Evolutionary conservation across 108 stramenopile genomes (phyloP).

Genomic region (Nannochloropsis oceanica): DNA sequence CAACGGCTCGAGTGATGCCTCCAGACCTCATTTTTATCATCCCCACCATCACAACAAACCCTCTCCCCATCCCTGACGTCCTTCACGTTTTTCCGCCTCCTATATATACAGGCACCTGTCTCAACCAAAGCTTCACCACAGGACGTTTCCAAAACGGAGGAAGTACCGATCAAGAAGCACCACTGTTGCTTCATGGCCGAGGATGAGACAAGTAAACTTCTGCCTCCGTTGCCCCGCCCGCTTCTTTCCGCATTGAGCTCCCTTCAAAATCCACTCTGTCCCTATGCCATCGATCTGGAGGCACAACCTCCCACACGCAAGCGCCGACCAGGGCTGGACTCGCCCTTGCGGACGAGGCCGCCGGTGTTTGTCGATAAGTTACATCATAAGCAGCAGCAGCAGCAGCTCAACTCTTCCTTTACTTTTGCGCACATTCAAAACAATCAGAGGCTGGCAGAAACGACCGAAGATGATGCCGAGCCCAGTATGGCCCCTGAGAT

Average conservation of each 20-base stretch:
- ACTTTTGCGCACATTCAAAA: not conserved
- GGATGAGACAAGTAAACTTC: not conserved
- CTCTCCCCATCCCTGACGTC: too few relatives aligned
- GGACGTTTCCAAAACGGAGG: too few relatives aligned
- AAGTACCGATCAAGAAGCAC: not conserved
- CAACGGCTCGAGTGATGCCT: too few relatives aligned
- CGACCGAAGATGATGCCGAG: not conserved
- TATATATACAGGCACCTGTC: too few relatives aligned
- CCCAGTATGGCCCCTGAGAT: not conserved
- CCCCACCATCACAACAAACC: too few relatives aligned
- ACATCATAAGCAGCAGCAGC: too few relatives aligned
- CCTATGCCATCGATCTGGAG: not conserved
- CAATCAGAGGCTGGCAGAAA: not conserved
- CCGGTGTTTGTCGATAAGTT: too few relatives aligned
- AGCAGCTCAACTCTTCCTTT: too few relatives aligned
- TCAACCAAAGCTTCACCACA: too few relatives aligned
- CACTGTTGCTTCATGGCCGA: not conserved
- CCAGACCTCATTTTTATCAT: too few relatives aligned
- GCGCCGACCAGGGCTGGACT: not conserved
- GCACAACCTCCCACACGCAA: not conserved
- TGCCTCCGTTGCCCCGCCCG: not conserved
- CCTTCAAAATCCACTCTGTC: not conserved
- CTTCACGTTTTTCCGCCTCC: too few relatives aligned
- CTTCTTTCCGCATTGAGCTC: not conserved
- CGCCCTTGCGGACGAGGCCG: too few relatives aligned